A percentile compares a stretch with the other conserved stretches of the same genome.
These are phyloP conservation scores for Phytophthora hibernalis DNA, from an alignment of 352 stramenopile species.

Conservation along the genomic window DNA sequence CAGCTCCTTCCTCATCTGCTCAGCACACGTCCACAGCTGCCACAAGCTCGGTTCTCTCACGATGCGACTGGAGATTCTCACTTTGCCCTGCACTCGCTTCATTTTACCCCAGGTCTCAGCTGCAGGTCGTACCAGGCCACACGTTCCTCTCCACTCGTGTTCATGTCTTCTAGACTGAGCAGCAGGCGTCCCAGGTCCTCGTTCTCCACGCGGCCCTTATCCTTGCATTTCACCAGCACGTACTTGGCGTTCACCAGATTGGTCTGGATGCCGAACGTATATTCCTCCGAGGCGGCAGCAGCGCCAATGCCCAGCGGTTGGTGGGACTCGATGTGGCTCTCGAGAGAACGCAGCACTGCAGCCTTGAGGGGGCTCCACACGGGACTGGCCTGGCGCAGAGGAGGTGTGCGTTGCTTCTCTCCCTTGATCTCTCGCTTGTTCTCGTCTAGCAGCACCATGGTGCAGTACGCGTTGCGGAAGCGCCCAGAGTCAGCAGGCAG, in stretches of 20 bases:
- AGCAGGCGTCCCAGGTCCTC: constrained; percentile 83
- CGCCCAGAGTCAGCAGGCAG: constrained; percentile 65
- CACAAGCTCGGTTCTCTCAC: constrained; percentile 82
- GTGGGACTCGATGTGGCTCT: constrained; percentile 81
- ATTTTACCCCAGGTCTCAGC: constrained; percentile 79
- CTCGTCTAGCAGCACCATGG: constrained; percentile 82
- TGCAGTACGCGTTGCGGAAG: constrained; percentile 82
- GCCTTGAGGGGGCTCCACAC: constrained; percentile 88
- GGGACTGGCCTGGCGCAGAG: constrained; percentile 61
- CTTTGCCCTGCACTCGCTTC: constrained; percentile 87
- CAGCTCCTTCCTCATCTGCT: constrained; percentile 86
- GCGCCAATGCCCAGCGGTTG: constrained; percentile 87
- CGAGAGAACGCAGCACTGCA: constrained; percentile 79
- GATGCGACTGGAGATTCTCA: constrained; percentile 87
- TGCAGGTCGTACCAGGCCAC: constrained; percentile 90
- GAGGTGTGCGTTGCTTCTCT: constrained; percentile 87
- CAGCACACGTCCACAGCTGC: constrained; percentile 85
- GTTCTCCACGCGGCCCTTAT: constrained; percentile 86
- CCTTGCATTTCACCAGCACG: constrained; percentile 88
- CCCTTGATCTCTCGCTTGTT: constrained; percentile 89
- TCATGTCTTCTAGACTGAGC: constrained; percentile 84
- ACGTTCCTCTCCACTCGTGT: constrained; percentile 83
- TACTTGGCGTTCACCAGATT: constrained; percentile 83
- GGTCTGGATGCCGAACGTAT: constrained; percentile 86
- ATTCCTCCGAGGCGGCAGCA: constrained; percentile 82